phyloP scores from a whole-genome alignment of 1,284 basidiomycete species.

The Apiotrichum mycotoxinovorans region DNA sequence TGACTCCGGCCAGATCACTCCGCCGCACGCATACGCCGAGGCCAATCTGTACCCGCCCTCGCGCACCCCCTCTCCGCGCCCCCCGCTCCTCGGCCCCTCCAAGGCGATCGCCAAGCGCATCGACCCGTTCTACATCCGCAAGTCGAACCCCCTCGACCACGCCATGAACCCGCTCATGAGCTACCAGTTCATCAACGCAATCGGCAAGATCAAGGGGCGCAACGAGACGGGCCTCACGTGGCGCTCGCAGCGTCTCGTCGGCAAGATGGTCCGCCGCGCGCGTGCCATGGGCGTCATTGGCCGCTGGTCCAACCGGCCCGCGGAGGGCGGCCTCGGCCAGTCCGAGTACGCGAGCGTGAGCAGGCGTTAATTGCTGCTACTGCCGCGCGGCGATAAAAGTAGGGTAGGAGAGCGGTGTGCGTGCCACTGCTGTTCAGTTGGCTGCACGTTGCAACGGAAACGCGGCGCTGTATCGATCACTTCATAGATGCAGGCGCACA shows the following conservation, averaged over 20 bases:
- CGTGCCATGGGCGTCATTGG: slow-evolving; percentile 90
- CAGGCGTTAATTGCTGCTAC: no score
- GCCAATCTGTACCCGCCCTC: slow-evolving; percentile 18
- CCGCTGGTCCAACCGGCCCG: slow-evolving; percentile 32
- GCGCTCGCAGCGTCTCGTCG: slow-evolving; percentile 73
- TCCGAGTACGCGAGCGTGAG: not conserved
- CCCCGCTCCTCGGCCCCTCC: slow-evolving; percentile 42
- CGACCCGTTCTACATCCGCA: slow-evolving; percentile 45
- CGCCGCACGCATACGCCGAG: slow-evolving; percentile 15
- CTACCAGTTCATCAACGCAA: slow-evolving; percentile 66
- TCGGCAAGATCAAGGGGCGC: slow-evolving; percentile 79
- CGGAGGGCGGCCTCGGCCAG: slow-evolving; percentile 22
- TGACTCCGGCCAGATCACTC: slow-evolving; percentile 12
- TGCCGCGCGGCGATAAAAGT: no score
- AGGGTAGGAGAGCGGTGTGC: no score
- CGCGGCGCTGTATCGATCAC: no score
- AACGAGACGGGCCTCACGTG: slow-evolving; percentile 71
- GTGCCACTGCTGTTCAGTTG: no score
- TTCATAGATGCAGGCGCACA: no score
- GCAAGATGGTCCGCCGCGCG: slow-evolving; percentile 84
- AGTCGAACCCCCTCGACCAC: slow-evolving; percentile 36
- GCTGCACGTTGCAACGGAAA: no score
- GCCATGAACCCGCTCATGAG: slow-evolving; percentile 64
- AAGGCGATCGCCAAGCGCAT: slow-evolving; percentile 30
- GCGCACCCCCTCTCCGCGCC: slow-evolving; percentile 3